Base-by-base conservation (phyloP, 768 basidiomycete species). In the Russula earlei region DNA sequence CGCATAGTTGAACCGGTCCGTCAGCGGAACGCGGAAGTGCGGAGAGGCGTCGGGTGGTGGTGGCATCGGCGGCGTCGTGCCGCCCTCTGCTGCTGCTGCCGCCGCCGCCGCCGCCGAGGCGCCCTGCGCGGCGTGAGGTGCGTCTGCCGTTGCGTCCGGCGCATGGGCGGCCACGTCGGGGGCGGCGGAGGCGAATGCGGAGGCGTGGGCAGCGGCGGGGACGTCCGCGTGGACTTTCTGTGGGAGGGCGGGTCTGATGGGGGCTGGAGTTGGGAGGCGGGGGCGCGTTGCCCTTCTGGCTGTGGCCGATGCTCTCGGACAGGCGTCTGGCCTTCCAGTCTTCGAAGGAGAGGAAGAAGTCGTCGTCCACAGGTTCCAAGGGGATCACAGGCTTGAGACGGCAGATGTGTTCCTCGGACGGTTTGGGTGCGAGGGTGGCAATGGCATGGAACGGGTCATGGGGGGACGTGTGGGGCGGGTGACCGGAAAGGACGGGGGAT, bases 1-100 rank as follows among this genome's bases (percentile, higher is more conserved):
- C 40, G 96, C 96, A 64, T 95, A 98, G 70, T 99, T 96, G 76
- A 94, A 96, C 41, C 92, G 78, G 73, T 94, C 90, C 12, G 79
- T 83, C 41, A 89, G 71, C 1, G 88, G 88, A 5, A 91, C 81
- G 19, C 79, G 78, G 65, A 85, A 83, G 62, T 83, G 81, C 0
- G 84, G 82, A 33, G 52, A 42, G 73, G 31, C 79, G 62, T 4
- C 65, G 19, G 14, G 22, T 2, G 54, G 24, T 4, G 5, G 12
- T 2, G 19, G 29, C 12, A 22, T 44, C 15, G 5, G 17, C 1
- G 4, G 11, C 36, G 19, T 12, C 1, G 20, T 17, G 11, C 24
- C 41, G 7, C 15, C 14, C n/a, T 29, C 55, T 37, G 7, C 34
- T 11, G 33, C 47, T 4, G 24, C 38, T 29, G 15, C 24, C 38